Base-by-base conservation (phyloP, 805 yeast species). In the Ogataea glucozyma region DNA sequence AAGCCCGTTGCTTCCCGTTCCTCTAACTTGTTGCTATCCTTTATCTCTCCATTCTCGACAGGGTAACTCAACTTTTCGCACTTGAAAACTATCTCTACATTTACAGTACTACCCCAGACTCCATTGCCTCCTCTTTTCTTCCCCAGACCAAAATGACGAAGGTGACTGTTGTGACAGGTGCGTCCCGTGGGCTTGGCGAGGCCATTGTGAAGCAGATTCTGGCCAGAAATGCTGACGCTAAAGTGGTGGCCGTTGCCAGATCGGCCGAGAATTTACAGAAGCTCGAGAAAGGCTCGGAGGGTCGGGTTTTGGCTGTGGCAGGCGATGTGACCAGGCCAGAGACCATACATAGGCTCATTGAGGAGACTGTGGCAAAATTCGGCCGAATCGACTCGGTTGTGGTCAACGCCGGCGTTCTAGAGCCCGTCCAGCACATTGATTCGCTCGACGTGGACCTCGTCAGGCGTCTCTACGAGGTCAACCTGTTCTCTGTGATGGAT, bases 401-500 rank as follows among this genome's bases (percentile, higher is more conserved):
- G 31, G 83, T 87, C 26, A 87, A 88, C 62, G 96, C 96, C 1
- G 96, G 96, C 5, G 79, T 83, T 0, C 68, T 93, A 47, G 89
- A 79, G 17, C 96, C 97, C 0, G 95, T 91, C 4, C 69, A 67
- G 33, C 62, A 69, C 48, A 58, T 83, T 49, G 78, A 67, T 11
- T 65, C 74, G 22, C 77, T 86, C 10, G 67, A 78, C 38, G 60
- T 82, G 2, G 64, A 56, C 3, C 70, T 66, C 24, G 85, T 96
- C 90, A 79, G 72, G 48, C 58, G 58, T 31, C 69, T 83, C 22
- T 89, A 77, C 56, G 88, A 89, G 38, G 68, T 90, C 49, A 90
- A 91, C 60, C 77, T 85, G 61, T 88, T 89, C 60, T 77, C 95
- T 4, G 74, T 83, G 4, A 84, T 88, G 4, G 72, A 73, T 3